Evolutionary conservation across 2,329 filamentous ascomycete genomes (phyloP).

Genomic region (Aspergillus spinulosporus): DNA sequence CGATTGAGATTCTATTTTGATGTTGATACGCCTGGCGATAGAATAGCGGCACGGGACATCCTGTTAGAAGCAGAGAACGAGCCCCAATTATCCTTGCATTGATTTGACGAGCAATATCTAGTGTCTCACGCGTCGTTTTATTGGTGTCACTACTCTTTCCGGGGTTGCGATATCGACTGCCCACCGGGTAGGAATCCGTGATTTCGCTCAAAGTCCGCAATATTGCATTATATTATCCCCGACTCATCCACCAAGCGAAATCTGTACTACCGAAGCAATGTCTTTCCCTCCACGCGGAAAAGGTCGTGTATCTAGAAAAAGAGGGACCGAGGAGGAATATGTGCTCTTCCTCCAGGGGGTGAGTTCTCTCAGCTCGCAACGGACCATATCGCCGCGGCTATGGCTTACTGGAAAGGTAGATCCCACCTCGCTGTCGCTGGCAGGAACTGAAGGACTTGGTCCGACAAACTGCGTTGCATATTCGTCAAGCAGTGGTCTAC

Average conservation of each 20-base stretch:
- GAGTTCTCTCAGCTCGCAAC: constrained; percentile 19
- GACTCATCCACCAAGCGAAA: not conserved
- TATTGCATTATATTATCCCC: constrained; percentile 4
- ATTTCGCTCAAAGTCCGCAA: not conserved
- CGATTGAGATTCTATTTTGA: not conserved
- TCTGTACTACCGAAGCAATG: constrained; percentile 24
- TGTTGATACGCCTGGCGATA: not conserved
- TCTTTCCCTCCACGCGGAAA: constrained; percentile 35
- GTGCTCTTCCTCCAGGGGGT: constrained; percentile 48
- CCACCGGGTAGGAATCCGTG: constrained; percentile 3
- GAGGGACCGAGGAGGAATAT: constrained; percentile 45
- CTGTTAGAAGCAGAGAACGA: not conserved
- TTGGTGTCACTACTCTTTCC: not conserved
- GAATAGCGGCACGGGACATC: not conserved
- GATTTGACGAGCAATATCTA: not conserved
- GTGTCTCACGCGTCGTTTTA: not conserved
- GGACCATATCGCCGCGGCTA: not conserved
- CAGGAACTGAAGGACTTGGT: constrained; percentile 49
- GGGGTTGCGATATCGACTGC: constrained; percentile 9
- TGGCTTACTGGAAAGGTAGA: constrained; percentile 30
- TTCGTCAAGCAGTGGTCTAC: constrained; percentile 47
- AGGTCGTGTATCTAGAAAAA: constrained; percentile 30
- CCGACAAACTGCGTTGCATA: constrained; percentile 46
- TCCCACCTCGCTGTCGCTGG: constrained; percentile 47
- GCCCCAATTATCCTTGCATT: not conserved